Evolutionary conservation across 495 filamentous ascomycete genomes (phyloP), one percentile per base, ranked within the genome.

Genomic region (Penicillium tannophilum): DNA sequence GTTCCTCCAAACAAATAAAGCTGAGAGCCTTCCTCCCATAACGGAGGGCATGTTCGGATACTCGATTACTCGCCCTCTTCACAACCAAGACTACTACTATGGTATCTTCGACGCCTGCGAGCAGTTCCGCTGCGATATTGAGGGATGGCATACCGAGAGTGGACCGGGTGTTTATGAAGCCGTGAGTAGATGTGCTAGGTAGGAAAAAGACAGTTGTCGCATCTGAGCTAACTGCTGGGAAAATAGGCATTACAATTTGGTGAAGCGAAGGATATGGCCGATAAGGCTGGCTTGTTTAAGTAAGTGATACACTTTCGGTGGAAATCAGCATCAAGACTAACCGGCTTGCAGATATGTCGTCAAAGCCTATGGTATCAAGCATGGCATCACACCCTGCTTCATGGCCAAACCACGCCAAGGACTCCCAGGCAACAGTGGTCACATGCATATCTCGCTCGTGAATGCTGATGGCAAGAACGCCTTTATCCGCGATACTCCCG

Each of bases 31-130:
- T 7, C 91, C 92, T 1, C 70, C 86, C 31, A 66, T 98, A 31
- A 97, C 94, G 19, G 91, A 97, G 70, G 94, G 94, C 57, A 98
- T 98, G 94, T 97, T 97, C 64, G 94, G 93, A 30, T 98, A 98
- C 77, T 94, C 90, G 62, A 76, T 98, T 65, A 96, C 92, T n/a
- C 81, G 93, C 12, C 90, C 94, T 0, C 83, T 92, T 20, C 91
- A 96, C 63, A 97, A 98, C 63, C 87, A 94, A 72, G 92, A 93
- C 19, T 98, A 94, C 68, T 98, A 90, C 65, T 97, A 98, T 65
- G 88, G 88, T 26, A 86, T 97, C 26, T 97, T 90, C 70, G 85
- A 96, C 59, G 82, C 88, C 0, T 96, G 93, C 73, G 82, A 84
- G 58, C 78, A 85, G 35, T 97, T 98, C 74, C 79, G 84, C 35